Conservation (phyloP, 768 basidiomycete genomes). For the Leccinellum rugosiceps region DNA sequence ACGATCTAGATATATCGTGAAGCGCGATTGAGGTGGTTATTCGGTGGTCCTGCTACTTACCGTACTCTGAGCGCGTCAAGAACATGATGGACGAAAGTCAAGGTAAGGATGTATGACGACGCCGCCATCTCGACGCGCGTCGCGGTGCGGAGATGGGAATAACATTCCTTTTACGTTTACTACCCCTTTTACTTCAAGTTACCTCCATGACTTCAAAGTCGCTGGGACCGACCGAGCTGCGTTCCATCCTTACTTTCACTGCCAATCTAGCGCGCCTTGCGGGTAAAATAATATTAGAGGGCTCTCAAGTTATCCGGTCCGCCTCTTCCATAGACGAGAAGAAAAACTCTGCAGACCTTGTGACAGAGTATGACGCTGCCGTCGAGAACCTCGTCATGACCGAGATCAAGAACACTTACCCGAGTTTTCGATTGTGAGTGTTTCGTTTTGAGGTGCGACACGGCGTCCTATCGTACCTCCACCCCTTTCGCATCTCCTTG, state of each 20-base stretch:
- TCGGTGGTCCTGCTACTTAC: conserved; percentile 34
- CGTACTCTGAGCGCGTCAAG: conserved; percentile 94
- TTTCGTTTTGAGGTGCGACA: background rate
- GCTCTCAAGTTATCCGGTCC: conserved; percentile 67
- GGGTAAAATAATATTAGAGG: conserved; percentile 70
- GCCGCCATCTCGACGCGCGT: conserved; percentile 38
- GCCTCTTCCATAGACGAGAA: conserved; percentile 67
- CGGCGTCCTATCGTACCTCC: background rate
- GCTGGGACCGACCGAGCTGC: conserved; percentile 44
- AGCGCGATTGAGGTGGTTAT: background rate
- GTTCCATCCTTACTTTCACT: conserved; percentile 64
- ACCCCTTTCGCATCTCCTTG: background rate
- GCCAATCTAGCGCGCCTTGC: conserved; percentile 65
- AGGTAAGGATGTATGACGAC: conserved; percentile 7
- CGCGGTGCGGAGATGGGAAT: conserved; percentile 28
- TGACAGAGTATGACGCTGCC: conserved; percentile 89
- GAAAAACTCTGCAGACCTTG: conserved; percentile 91
- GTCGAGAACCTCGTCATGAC: conserved; percentile 83
- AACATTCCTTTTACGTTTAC: conserved; percentile 22
- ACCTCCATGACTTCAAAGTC: conserved; percentile 14
- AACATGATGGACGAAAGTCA: conserved; percentile 56
- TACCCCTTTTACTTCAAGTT: no score
- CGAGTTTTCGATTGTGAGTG: conserved; percentile 77
- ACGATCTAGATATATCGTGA: conserved; percentile 54
- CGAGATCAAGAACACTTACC: conserved; percentile 62